These are phyloP conservation scores for Mycena polygramma DNA, from an alignment of 768 basidiomycete species.

Conservation along the genomic window DNA sequence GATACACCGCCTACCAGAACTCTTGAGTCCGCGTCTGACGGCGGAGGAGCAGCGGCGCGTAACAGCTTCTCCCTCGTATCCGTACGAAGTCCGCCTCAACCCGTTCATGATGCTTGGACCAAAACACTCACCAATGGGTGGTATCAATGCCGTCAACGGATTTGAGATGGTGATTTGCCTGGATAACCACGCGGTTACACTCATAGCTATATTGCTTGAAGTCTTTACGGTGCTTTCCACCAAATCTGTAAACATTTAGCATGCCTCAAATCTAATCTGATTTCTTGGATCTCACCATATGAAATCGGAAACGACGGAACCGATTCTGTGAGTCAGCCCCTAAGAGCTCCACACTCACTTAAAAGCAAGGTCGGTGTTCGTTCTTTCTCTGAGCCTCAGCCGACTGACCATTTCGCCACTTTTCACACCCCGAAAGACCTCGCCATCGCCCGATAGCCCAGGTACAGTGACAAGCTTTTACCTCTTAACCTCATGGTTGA, in stretches of 20 bases:
- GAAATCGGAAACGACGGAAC: background rate
- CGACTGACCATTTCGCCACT: too few relatives aligned
- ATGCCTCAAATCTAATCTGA: too few relatives aligned
- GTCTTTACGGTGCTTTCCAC: too few relatives aligned
- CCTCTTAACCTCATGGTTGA: background rate
- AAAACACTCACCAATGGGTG: constrained; percentile 5
- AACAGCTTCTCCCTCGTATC: constrained; percentile 15
- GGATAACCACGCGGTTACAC: background rate
- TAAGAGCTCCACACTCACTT: too few relatives aligned
- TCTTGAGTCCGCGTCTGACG: background rate
- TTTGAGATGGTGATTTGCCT: constrained; percentile 30
- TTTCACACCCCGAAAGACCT: background rate
- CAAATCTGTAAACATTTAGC: too few relatives aligned
- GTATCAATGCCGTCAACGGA: constrained; percentile 34
- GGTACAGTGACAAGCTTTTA: background rate
- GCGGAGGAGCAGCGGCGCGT: constrained; percentile 11
- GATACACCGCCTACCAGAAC: background rate
- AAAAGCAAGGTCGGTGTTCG: too few relatives aligned
- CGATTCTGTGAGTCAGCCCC: background rate
- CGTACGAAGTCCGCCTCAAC: constrained; percentile 33
- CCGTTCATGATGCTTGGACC: constrained; percentile 43
- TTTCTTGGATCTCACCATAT: too few relatives aligned
- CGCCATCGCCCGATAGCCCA: too few relatives aligned
- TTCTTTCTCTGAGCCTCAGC: too few relatives aligned
- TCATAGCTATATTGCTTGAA: too few relatives aligned